Percentiles rank a stretch among this genome's conserved stretches.
Evolutionary conservation across 495 filamentous ascomycete genomes (phyloP).

Genomic region (Aspergillus sclerotioniger): DNA sequence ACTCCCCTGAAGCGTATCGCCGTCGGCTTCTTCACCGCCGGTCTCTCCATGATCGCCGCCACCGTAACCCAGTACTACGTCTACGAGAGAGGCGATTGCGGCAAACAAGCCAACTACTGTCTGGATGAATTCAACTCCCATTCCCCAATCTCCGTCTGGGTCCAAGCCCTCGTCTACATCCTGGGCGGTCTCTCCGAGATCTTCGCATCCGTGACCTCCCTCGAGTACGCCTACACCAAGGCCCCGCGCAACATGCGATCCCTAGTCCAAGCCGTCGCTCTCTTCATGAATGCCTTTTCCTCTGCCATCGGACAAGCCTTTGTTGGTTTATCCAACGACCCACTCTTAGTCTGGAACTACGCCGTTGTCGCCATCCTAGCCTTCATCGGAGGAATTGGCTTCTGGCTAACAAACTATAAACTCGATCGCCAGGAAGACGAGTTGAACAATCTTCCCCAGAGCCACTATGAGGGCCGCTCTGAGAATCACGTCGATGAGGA

Average conservation of each 20-base stretch:
- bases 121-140: constrained; percentile 27
- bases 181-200: constrained; percentile 74
- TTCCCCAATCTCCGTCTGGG: constrained; percentile 58
- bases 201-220: constrained; percentile 61
- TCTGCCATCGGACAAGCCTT: constrained; percentile 68
- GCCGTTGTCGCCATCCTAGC: constrained; percentile 60
- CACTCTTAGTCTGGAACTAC: constrained; percentile 67
- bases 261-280: constrained; percentile 63
- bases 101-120: constrained; percentile 50
- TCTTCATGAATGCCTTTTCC: constrained; percentile 69
- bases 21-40: constrained; percentile 60
- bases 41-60: constrained; percentile 63
- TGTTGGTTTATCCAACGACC: constrained; percentile 63
- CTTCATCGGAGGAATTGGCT: constrained; percentile 55
- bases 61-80: constrained; percentile 68
- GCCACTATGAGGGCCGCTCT: constrained; percentile 16
- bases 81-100: constrained; percentile 62
- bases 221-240: constrained; percentile 78
- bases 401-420: constrained; percentile 59
- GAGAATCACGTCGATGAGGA: constrained; percentile 20
- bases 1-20: constrained; percentile 74
- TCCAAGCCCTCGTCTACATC: constrained; percentile 63
- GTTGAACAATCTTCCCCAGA: constrained; percentile 50
- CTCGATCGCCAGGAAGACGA: constrained; percentile 63
- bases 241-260: constrained; percentile 76